These are phyloP conservation scores for Steccherinum ochraceum DNA, from an alignment of 768 basidiomycete species.

Conservation along the genomic window DNA sequence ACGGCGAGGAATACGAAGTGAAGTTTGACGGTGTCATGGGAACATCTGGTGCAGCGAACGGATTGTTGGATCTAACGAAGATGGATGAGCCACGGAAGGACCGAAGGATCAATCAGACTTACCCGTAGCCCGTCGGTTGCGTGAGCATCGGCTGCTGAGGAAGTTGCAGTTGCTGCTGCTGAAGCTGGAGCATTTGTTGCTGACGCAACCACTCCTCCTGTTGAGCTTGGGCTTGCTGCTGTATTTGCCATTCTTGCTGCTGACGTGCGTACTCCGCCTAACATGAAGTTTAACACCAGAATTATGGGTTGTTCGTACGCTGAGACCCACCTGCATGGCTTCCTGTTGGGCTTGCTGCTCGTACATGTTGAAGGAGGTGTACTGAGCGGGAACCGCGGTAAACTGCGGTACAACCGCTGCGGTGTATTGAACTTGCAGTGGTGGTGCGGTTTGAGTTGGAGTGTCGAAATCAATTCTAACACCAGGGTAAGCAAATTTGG, in stretches of 20 bases:
- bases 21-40: background rate
- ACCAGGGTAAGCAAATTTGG: background rate
- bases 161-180: constrained; percentile 42
- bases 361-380: constrained; percentile 90
- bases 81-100: constrained; percentile 59
- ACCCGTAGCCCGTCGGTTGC: constrained; percentile 78
- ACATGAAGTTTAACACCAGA: background rate
- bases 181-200: constrained; percentile 47
- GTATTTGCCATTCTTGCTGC: constrained; percentile 61
- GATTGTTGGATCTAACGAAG: constrained; percentile 81
- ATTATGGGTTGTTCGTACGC: background rate
- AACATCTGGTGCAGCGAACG: constrained; percentile 63
- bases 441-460: constrained; percentile 47
- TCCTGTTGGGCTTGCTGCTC: constrained; percentile 92
- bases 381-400: constrained; percentile 74
- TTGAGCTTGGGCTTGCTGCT: constrained; percentile 39
- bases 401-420: constrained; percentile 65
- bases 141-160: constrained; percentile 37
- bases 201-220: constrained; percentile 59
- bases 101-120: constrained; percentile 33
- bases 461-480: constrained; percentile 9
- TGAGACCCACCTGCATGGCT: constrained; percentile 54
- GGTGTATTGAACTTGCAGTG: constrained; percentile 34
- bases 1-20: constrained; percentile 20
- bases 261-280: constrained; percentile 40